Base-by-base conservation (phyloP, 2,329 filamentous ascomycete species). In the Penicillium paneum region DNA sequence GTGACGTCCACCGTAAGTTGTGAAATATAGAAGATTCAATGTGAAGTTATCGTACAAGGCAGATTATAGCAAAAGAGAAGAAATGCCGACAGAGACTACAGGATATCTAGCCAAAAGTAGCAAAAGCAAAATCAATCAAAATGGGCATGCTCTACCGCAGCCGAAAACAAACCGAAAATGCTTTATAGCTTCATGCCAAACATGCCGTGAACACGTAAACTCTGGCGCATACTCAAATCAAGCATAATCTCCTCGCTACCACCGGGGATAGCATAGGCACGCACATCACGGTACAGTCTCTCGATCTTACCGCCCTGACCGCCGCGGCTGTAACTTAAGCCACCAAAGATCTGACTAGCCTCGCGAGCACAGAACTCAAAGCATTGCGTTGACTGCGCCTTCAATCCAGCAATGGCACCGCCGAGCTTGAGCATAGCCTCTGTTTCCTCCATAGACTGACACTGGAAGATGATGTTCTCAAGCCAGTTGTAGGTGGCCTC, bases 181-280 rank as follows among this genome's bases (percentile, higher is more conserved):
- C 13, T 50, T 17, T 52, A 59, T 46, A 99, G 72, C 83, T 97
- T 99, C 93, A 97, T 97, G 10, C 94, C 94, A 73, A 96, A 79
- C 59, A 87, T 86, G 82, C 97, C 87, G 65, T 91, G 90, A 52
- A 99, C 94, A 73, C 85, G 86, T 79, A 96, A 73, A 59, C 87
- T 89, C 81, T 97, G 92, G 65, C 93, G 83, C 74, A 99, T 96
- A 76, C 90, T 96, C 69, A 99, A 76, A 74, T 99, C 94, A 63
- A 97, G 79, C 94, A 99, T 99, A 63, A 99, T 99, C 82, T 99
- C 94, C 79, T 99, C 93, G 63, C 86, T 91, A 24, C 94, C 94
- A 67, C 94, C 94, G 3, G 94, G 94, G 64, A 99, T 93, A 59
- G 94, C 93, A 74, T 99, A 97, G 0, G 94, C 94, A 65, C 94